Evolutionary conservation across 1,139 yeast species (phyloP), one percentile per base, ranked within the genome.

Genomic region (Yamadazyma siamensis): DNA sequence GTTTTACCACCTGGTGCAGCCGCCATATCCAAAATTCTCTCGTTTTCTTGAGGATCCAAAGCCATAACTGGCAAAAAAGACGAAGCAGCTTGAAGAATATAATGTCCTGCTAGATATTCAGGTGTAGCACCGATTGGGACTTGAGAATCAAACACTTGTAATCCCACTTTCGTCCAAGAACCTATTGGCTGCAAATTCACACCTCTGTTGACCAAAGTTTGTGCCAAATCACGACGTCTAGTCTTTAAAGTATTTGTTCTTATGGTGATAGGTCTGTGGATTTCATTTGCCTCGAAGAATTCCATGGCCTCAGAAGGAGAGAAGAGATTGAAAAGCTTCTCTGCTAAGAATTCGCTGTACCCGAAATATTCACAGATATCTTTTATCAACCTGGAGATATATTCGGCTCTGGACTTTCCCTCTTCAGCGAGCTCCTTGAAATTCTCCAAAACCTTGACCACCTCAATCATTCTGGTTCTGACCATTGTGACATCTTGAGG

Each of bases 1-100:
- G 98, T 88, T 56, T 94, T 94, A 61, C 99, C 99, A 67, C 99
- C 99, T 44, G 99, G 99, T 13, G 99, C 97, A 36, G 98, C 95
- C 25, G 99, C 98, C 98, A 94, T 94, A 65, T 94, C 99, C 44
- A 94, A 71, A 28, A 94, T 71, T 53, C 98, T 80, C 62, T 94
- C 99, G 54, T 85, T 80, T 59, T 88, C 96, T 57, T 88, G 94
- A 13, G 99, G 98, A 40, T 81, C 94, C 47, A 94, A 69, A 0
- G 99, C 99, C 89, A 94, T 86, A 13, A 89, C 96, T 8, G 99
- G 99, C 52, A 94, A 68, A 61, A 91, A 91, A 4, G 97, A 89
- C 5, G 97, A 89, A 17, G 99, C 99, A 23, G 99, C 98, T 61
- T 94, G 99, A 49, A 94, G 68, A 43, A 94, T 94, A 63, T 94